Percentiles rank a stretch among this genome's conserved stretches.
Conservation (phyloP, 208 protist genomes). For the Strigomonas galati region DNA sequence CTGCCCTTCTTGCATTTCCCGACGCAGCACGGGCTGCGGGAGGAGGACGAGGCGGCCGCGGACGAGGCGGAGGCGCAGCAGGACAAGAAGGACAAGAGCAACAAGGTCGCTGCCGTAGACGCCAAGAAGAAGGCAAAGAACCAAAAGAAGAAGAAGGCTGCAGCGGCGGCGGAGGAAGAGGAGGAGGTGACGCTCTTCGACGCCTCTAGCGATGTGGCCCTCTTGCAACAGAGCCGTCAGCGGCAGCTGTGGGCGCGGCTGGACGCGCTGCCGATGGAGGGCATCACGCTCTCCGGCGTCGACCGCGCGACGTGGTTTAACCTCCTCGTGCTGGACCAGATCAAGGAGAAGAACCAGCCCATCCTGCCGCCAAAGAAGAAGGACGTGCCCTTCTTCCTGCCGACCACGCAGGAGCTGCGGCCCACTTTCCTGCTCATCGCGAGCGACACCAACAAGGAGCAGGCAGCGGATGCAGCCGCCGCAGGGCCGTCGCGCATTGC, state of each 20-base stretch:
- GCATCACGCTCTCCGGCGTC: slow-evolving; percentile 63
- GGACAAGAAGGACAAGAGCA: not conserved
- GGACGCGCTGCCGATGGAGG: slow-evolving; percentile 52
- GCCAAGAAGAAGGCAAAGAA: slow-evolving; percentile 16
- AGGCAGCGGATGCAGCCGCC: not conserved
- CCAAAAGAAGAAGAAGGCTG: slow-evolving; percentile 21
- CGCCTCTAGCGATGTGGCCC: slow-evolving; percentile 52
- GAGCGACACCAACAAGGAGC: slow-evolving; percentile 23
- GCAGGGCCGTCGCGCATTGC: slow-evolving; percentile 9
- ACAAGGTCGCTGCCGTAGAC: slow-evolving; percentile 7
- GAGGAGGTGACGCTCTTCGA: slow-evolving; percentile 66
- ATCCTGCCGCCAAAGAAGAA: slow-evolving; percentile 88
- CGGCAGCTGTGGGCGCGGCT: slow-evolving; percentile 37
- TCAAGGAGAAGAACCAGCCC: slow-evolving; percentile 89
- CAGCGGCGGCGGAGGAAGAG: slow-evolving; percentile 20
- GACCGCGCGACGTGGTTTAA: slow-evolving; percentile 76
- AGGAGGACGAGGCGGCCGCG: slow-evolving; percentile 35
- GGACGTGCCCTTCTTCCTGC: slow-evolving; percentile 90
- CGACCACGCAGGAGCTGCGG: slow-evolving; percentile 73
- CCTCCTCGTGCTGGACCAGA: slow-evolving; percentile 82
- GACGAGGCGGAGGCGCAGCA: not conserved
- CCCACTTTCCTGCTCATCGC: slow-evolving; percentile 79
- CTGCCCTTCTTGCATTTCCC: slow-evolving; percentile 78
- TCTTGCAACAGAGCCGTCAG: slow-evolving; percentile 37
- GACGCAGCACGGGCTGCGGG: slow-evolving; percentile 53